These are phyloP conservation scores for Scutellaria galericulata DNA, from an alignment of 257 asterid species.

Conservation along the genomic window DNA sequence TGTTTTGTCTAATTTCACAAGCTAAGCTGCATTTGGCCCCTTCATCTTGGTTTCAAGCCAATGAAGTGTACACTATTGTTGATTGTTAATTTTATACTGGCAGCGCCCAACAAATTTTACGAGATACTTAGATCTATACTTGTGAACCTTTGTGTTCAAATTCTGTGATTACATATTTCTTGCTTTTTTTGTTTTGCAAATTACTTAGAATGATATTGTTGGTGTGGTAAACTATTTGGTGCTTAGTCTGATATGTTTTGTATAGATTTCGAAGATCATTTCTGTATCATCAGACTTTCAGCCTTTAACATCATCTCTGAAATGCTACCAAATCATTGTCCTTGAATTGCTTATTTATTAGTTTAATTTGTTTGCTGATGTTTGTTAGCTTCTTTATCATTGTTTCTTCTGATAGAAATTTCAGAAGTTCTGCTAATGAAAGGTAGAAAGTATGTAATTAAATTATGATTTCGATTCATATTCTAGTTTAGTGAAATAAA, in stretches of 20 bases:
- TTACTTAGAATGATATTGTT: not conserved
- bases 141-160: slow-evolving; percentile 12
- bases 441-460: no score
- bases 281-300: no score
- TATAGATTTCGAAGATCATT: no score
- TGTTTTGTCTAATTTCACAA: not conserved
- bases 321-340: not conserved
- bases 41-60: slow-evolving; percentile 27
- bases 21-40: slow-evolving; percentile 23
- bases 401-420: not conserved
- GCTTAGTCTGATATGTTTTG: no score
- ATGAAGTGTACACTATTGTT: slow-evolving; percentile 32
- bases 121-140: slow-evolving; percentile 25
- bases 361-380: not conserved
- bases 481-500: not conserved
- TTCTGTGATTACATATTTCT: slow-evolving; percentile 17
- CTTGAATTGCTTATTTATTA: not conserved
- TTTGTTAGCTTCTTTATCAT: not conserved
- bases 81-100: slow-evolving; percentile 23
- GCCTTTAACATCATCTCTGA: no score
- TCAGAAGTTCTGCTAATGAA: no score
- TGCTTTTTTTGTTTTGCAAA: slow-evolving; percentile 15
- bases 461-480: not conserved
- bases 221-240: not conserved
- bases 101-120: slow-evolving; percentile 8